phyloP scores from a whole-genome alignment of 345 rosid species.

The Ricinus communis region DNA sequence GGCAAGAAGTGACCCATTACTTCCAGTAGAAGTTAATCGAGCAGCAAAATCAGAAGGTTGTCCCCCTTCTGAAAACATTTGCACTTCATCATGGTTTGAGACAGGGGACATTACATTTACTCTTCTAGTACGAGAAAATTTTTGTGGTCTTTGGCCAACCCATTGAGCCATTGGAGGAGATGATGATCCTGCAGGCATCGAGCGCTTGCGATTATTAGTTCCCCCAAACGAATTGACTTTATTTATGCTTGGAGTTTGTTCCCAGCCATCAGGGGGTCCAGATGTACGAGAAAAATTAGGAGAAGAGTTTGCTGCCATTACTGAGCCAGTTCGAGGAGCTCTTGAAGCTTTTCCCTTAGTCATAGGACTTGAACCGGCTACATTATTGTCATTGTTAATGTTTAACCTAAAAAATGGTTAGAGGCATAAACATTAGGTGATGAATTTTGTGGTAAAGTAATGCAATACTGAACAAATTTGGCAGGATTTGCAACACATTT shows the following conservation, averaged over 20 bases:
- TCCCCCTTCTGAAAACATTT: constrained; percentile 43
- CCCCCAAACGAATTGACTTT: constrained; percentile 39
- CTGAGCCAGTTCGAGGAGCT: constrained; percentile 45
- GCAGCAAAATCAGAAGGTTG: constrained; percentile 32
- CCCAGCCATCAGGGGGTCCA: constrained; percentile 41
- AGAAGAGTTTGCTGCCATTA: constrained; percentile 38
- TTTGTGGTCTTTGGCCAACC: constrained; percentile 59
- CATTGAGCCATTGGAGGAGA: constrained; percentile 57
- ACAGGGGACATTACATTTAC: constrained; percentile 56
- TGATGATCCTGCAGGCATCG: constrained; percentile 47
- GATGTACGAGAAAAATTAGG: constrained; percentile 36
- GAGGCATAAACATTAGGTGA: constrained; percentile 3
- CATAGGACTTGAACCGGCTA: constrained; percentile 30
- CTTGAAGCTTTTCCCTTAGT: constrained; percentile 54
- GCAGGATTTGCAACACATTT: not conserved
- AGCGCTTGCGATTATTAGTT: constrained; percentile 44
- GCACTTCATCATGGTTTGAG: constrained; percentile 48
- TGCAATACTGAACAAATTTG: not conserved
- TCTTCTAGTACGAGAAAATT: constrained; percentile 58
- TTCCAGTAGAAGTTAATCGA: constrained; percentile 39
- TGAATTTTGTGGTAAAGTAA: not conserved
- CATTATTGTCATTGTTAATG: constrained; percentile 37
- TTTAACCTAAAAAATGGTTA: constrained; percentile 39
- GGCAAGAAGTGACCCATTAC: constrained; percentile 29
- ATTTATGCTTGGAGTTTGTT: constrained; percentile 35